phyloP scores from a whole-genome alignment of 208 protist species.

The Leishmania guyanensis region DNA sequence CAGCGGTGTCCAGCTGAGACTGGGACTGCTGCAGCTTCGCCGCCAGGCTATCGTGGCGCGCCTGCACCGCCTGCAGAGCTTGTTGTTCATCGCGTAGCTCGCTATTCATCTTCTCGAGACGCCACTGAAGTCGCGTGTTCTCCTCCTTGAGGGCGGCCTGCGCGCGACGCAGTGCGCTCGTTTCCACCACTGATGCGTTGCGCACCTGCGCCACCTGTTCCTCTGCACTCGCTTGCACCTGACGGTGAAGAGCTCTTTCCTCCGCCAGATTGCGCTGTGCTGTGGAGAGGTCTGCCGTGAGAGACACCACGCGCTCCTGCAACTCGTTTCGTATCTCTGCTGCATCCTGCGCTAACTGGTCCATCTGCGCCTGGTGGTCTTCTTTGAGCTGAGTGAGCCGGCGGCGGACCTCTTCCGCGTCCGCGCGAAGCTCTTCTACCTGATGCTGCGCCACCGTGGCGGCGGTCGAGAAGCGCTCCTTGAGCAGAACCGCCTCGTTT shows the following conservation, averaged over 20 bases:
- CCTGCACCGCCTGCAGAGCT: constrained; percentile 12
- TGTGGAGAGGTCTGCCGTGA: constrained; percentile 33
- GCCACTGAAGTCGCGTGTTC: constrained; percentile 39
- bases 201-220: constrained; percentile 44
- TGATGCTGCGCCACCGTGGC: constrained; percentile 47
- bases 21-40: constrained; percentile 35
- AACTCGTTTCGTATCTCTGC: constrained; percentile 39
- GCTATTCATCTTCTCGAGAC: constrained; percentile 35
- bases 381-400: constrained; percentile 28
- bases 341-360: constrained; percentile 24
- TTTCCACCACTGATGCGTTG: constrained; percentile 44
- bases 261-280: constrained; percentile 24
- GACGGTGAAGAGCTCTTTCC: constrained; percentile 33
- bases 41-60: constrained; percentile 23
- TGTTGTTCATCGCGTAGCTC: constrained; percentile 35
- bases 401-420: constrained; percentile 31
- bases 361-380: constrained; percentile 43
- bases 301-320: constrained; percentile 37
- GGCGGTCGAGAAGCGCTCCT: constrained; percentile 64
- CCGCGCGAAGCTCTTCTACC: constrained; percentile 37
- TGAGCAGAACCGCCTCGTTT: constrained; percentile 67
- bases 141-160: constrained; percentile 46
- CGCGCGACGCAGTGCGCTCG: constrained; percentile 52
- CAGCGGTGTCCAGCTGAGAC: constrained; percentile 40
- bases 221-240: constrained; percentile 45